Percentiles rank a stretch among this genome's conserved stretches.
These are phyloP conservation scores for Colletotrichum sp. DNA, from an alignment of 2,329 filamentous ascomycete species.

Conservation along the genomic window DNA sequence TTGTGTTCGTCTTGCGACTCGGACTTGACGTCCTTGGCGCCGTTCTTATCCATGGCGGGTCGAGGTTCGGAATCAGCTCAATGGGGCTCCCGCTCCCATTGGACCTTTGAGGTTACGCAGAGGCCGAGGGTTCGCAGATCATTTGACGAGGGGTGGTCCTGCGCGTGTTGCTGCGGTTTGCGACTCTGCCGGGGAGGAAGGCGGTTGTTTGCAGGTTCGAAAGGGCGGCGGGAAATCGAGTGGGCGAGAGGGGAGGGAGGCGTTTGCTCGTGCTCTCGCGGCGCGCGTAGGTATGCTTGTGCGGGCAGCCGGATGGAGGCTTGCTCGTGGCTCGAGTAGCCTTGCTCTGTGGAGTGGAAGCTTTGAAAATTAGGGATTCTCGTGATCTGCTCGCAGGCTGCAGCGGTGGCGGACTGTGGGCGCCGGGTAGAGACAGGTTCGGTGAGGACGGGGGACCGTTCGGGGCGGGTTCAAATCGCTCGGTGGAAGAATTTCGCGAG, in stretches of 20 bases:
- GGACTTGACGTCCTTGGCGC: slow-evolving; percentile 42
- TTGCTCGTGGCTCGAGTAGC: not conserved
- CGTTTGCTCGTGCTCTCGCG: not conserved
- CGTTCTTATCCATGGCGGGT: slow-evolving; percentile 36
- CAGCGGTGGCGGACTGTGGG: not conserved
- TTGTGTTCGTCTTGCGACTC: slow-evolving; percentile 38
- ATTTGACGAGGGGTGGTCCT: slow-evolving; percentile 11
- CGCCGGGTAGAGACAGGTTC: not conserved
- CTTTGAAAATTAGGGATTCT: not conserved
- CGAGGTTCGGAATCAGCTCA: slow-evolving; percentile 30
- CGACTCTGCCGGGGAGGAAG: not conserved
- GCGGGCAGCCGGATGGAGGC: not conserved
- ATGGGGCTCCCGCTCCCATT: slow-evolving; percentile 43
- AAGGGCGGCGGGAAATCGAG: not conserved
- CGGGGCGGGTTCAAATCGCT: not conserved
- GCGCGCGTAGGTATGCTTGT: not conserved
- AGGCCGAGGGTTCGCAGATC: slow-evolving; percentile 43
- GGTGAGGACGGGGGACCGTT: not conserved
- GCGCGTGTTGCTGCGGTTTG: not conserved
- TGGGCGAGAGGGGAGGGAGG: not conserved
- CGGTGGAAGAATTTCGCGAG: not conserved
- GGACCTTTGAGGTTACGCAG: slow-evolving; percentile 48
- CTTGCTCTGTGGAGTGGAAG: not conserved
- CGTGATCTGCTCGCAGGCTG: not conserved
- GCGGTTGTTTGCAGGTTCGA: not conserved